phyloP scores from a whole-genome alignment of 2,329 filamentous ascomycete genomes.

The Paecilomyces sp. region DNA sequence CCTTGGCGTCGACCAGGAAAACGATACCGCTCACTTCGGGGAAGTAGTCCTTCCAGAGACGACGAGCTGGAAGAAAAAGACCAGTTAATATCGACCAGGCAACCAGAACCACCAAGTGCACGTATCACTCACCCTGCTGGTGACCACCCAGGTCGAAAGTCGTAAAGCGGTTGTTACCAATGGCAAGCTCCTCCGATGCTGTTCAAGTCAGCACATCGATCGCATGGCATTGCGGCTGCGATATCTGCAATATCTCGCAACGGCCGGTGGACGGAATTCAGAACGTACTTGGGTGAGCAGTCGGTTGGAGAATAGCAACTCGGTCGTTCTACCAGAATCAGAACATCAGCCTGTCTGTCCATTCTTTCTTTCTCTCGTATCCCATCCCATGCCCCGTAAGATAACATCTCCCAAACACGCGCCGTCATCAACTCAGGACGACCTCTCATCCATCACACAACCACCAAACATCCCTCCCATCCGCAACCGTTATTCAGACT shows the following conservation, averaged over 20 bases:
- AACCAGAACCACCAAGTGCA: neutral
- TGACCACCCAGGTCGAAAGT: conserved; percentile 92
- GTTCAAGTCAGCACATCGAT: conserved; percentile 9
- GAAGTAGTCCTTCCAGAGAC: conserved; percentile 96
- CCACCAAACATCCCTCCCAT: neutral
- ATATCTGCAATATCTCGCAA: neutral
- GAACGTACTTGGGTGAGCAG: conserved; percentile 77
- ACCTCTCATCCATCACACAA: neutral
- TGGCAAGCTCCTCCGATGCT: conserved; percentile 87
- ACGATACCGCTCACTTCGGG: conserved; percentile 94
- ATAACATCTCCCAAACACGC: neutral
- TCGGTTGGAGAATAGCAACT: conserved; percentile 83
- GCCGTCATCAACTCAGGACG: neutral
- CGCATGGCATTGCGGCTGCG: neutral
- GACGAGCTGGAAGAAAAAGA: conserved; percentile 55
- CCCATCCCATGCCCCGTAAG: too few species aligned
- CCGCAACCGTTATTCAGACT: conserved; percentile 19
- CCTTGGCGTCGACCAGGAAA: conserved; percentile 96
- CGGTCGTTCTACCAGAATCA: conserved; percentile 66
- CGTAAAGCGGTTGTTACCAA: conserved; percentile 89
- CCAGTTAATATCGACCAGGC: conserved; percentile 3
- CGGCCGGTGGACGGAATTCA: neutral
- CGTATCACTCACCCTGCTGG: conserved; percentile 62
- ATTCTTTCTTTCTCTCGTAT: neutral
- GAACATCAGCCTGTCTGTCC: conserved; percentile 5